Evolutionary conservation across 139 green algal species (phyloP), one percentile per base, ranked within the genome.

Genomic region (Yamagishiella unicocca): DNA sequence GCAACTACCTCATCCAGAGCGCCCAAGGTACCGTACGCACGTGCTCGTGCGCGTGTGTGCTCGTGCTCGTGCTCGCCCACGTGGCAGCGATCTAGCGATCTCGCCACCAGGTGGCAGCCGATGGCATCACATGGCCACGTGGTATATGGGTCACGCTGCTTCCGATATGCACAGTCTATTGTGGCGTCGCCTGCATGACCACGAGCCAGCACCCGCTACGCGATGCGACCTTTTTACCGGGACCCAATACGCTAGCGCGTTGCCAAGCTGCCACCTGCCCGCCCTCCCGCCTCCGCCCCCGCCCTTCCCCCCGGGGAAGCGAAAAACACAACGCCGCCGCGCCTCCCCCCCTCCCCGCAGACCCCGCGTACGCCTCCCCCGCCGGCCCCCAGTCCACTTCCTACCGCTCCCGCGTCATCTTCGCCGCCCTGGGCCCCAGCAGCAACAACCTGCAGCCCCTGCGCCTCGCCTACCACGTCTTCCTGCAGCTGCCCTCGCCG

Each of bases 381-480:
- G 42, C n/a, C 2, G 12, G 2, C 2, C 68, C 68, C 2, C n/a
- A 10, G 2, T 40, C n/a, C 5, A 70, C 82, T 17, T 75, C 70
- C 10, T 88, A 88, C 68, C 70, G 83, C 27, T 88, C 68, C 21
- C 70, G 81, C 0, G 42, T 87, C 6, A 45, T 87, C 45, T 87
- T 79, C 17, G 37, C 46, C 21, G 21, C 38, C 17, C 68, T 82
- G 37, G 8, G 1, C 29, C 21, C 70, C 14, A 75, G 2, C 68
- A 4, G 35, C 83, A 82, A 82, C 70, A 53, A 82, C 53, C 54
- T 64, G 1, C 2, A 74, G 29, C 70, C 68, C 5, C 19, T 82
- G 43, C 50, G 70, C 61, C 53, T 58, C 38, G 83, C 70, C 46
- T 37, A 88, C 68, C 83, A 88, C 43, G 70, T 35, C 68, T 88